These are phyloP conservation scores for Sphaerostilbella broomeana DNA, from an alignment of 2,329 filamentous ascomycete genomes.

Conservation along the genomic window DNA sequence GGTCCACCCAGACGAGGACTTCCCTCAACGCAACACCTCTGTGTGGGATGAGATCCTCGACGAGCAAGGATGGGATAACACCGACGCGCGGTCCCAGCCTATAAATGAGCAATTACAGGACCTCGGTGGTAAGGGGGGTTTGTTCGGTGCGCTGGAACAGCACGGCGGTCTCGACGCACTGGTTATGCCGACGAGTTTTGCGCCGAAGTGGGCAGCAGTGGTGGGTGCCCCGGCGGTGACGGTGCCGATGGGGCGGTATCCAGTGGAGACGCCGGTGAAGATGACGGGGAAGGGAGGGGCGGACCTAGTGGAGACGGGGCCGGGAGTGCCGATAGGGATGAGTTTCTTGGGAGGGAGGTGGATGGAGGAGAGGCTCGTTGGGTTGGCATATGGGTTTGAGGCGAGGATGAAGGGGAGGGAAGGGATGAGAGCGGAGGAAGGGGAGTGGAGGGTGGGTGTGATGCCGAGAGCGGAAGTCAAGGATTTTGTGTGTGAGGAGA, in stretches of 20 bases:
- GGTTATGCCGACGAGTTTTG: slow-evolving; percentile 45
- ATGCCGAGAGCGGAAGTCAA: slow-evolving; percentile 6
- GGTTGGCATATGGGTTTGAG: slow-evolving; percentile 61
- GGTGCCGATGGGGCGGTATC: slow-evolving; percentile 42
- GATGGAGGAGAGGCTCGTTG: slow-evolving; percentile 51
- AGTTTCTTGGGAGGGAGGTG: slow-evolving; percentile 53
- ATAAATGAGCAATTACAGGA: slow-evolving; percentile 40
- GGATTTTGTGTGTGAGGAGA: background rate
- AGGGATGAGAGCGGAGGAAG: too few relatives aligned
- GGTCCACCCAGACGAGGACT: slow-evolving; percentile 46
- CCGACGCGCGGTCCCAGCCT: slow-evolving; percentile 47
- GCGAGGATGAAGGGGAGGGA: slow-evolving; percentile 36
- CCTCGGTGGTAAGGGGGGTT: slow-evolving; percentile 51
- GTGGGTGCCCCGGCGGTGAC: slow-evolving; percentile 41
- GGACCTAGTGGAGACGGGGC: slow-evolving; percentile 11
- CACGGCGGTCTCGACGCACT: slow-evolving; percentile 54
- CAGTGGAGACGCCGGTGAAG: slow-evolving; percentile 3
- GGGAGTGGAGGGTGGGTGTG: slow-evolving; percentile 8
- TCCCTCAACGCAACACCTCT: slow-evolving; percentile 51
- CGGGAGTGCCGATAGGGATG: slow-evolving; percentile 42
- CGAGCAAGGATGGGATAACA: slow-evolving; percentile 46
- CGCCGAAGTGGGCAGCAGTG: slow-evolving; percentile 18
- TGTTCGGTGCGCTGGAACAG: slow-evolving; percentile 51
- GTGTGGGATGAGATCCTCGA: slow-evolving; percentile 48
- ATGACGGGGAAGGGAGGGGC: background rate